These are phyloP conservation scores for Cordyceps farinosa DNA, from an alignment of 2,329 filamentous ascomycete genomes.

Conservation along the genomic window DNA sequence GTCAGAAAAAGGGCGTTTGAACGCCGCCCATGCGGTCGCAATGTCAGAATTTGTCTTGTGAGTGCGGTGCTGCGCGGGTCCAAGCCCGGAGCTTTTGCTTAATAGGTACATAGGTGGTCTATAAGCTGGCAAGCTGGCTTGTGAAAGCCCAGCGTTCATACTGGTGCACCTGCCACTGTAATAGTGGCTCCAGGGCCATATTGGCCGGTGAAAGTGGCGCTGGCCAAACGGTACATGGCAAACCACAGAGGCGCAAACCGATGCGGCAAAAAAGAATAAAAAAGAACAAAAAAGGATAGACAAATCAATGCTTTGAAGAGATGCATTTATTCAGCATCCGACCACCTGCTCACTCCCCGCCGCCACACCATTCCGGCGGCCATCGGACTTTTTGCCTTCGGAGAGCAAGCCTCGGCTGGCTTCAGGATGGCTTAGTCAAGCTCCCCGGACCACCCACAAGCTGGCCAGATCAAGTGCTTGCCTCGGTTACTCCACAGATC, in stretches of 20 bases:
- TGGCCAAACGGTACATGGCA: not conserved
- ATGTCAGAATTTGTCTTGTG: not conserved
- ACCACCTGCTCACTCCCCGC: not conserved
- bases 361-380: not conserved
- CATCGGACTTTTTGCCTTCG: constrained; percentile 6
- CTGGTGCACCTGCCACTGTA: no score
- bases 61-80: not conserved
- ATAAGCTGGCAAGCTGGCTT: not conserved
- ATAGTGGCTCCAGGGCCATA: not conserved
- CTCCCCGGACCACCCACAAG: constrained; percentile 14
- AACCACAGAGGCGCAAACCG: not conserved
- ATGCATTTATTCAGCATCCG: not conserved
- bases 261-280: not conserved
- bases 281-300: not conserved
- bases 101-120: not conserved
- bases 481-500: constrained; percentile 32
- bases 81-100: not conserved
- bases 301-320: not conserved
- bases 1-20: not conserved
- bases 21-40: not conserved
- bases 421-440: constrained; percentile 2
- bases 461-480: constrained; percentile 19
- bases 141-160: not conserved
- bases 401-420: constrained; percentile 15
- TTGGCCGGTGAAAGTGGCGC: not conserved